phyloP scores from a whole-genome alignment of 2,329 filamentous ascomycete genomes.

The Leptographium flavum region DNA sequence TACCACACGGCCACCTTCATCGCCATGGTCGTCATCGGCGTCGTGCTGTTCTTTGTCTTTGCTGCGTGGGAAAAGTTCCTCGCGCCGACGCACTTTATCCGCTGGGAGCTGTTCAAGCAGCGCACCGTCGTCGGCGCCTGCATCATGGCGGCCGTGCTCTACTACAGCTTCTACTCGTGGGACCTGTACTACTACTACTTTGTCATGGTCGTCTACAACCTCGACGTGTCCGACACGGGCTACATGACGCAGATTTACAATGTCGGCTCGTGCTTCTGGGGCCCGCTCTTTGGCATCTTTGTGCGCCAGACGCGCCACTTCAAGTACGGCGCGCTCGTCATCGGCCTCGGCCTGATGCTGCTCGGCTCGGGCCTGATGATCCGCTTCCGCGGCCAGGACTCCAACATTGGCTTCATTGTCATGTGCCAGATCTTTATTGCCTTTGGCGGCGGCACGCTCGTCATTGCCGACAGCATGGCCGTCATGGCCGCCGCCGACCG shows the following conservation, averaged over 20 bases:
- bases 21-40: constrained; percentile 24
- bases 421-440: constrained; percentile 42
- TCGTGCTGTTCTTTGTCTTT: constrained; percentile 23
- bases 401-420: constrained; percentile 35
- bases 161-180: constrained; percentile 14
- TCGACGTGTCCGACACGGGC: constrained; percentile 11
- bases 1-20: constrained; percentile 30
- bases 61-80: constrained; percentile 23
- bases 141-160: constrained; percentile 7
- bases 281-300: constrained; percentile 28
- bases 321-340: constrained; percentile 24
- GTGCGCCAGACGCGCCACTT: constrained; percentile 36
- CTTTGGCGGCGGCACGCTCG: constrained; percentile 39
- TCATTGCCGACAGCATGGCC: constrained; percentile 44
- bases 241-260: constrained; percentile 14
- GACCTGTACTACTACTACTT: constrained; percentile 14
- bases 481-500: constrained; percentile 45
- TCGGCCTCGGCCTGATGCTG: constrained; percentile 38
- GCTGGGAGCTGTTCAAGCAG: constrained; percentile 31
- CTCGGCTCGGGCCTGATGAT: constrained; percentile 41
- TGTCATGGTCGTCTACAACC: constrained; percentile 14
- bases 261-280: constrained; percentile 24
- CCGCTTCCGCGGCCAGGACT: constrained; percentile 36
- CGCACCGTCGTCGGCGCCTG: constrained; percentile 26
- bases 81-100: constrained; percentile 24